Base-by-base conservation (phyloP, 2,329 filamentous ascomycete genomes). In the Alternaria sp. region DNA sequence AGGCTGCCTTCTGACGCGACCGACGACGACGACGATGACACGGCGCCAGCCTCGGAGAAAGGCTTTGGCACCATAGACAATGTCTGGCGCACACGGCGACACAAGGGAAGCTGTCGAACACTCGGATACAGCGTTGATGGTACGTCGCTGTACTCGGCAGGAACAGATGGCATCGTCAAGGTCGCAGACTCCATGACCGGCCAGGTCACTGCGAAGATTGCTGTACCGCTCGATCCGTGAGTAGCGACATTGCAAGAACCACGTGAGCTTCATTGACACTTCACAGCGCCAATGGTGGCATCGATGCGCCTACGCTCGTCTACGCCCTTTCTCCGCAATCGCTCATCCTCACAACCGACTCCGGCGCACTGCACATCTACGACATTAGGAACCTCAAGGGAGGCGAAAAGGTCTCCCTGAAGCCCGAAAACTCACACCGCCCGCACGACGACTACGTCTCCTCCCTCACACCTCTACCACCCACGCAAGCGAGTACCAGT, bases 401-500 rank as follows among this genome's bases (percentile, higher is more conserved):
- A 22, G 62, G 80, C 76, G 60, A 84, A 79, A 74, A 75, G 10
- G 65, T 74, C 0, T 80, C 84, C 0, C 81, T 86, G 11, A 90
- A 87, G 65, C 93, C 75, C 1, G 86, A 90, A 22, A 91, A 94
- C 74, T 93, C 92, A 10, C 90, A 94, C 75, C 89, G 89, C 64
- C 94, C 94, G 0, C 95, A 99, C 80, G 89, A 92, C 70, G 94
- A 98, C 81, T 97, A 97, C 79, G 88, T 99, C 56, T 95, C 94
- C 32, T 94, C 92, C 51, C 85, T 99, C 45, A 91, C 92, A 0
- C 89, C 94, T 1, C 86, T 99, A 0, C 93, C 94, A 0, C 86
- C 94, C 0, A 90, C 91, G 2, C 86, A 89, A 30, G 88, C 91
- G 57, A 95, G 91, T 78, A 97, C 93, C 0, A 94, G 91, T 18